Conservation (phyloP, 2,329 filamentous ascomycete species). For the Myrmaecium sp. region DNA sequence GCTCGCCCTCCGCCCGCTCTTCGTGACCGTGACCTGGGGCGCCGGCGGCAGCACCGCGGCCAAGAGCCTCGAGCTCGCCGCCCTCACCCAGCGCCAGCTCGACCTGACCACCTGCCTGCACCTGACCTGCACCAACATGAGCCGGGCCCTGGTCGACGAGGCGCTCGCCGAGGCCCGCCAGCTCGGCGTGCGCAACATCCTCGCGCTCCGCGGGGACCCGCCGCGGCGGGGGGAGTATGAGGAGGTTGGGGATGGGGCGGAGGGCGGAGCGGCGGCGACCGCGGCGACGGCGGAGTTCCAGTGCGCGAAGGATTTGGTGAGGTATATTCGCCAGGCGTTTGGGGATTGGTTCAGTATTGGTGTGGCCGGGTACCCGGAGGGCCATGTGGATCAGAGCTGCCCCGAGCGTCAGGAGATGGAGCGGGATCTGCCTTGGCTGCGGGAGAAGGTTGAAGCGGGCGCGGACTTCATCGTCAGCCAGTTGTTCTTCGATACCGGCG, state of each 20-base stretch:
- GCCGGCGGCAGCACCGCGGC: conserved; percentile 81
- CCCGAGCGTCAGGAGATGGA: conserved; percentile 54
- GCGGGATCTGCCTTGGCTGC: conserved; percentile 66
- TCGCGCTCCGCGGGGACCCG: conserved; percentile 81
- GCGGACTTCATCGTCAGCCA: conserved; percentile 99
- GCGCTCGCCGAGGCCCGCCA: conserved; percentile 81
- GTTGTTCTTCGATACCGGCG: conserved; percentile 79
- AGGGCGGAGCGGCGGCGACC: conserved; percentile 42
- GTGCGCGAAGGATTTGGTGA: conserved; percentile 78
- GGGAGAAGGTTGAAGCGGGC: conserved; percentile 80
- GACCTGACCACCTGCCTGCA: conserved; percentile 90
- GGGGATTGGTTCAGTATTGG: conserved; percentile 95
- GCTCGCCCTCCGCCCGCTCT: conserved; percentile 73
- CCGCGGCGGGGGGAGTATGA: conserved; percentile 79
- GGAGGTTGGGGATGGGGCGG: conserved; percentile 21
- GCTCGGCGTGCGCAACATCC: conserved; percentile 81
- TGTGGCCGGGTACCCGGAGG: conserved; percentile 88
- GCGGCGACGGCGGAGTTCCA: conserved; percentile 61
- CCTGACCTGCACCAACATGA: conserved; percentile 97
- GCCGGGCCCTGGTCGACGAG: conserved; percentile 65
- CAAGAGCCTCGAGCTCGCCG: conserved; percentile 85
- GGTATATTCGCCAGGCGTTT: conserved; percentile 70
- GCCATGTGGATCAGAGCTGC: conserved; percentile 80
- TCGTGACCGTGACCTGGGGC: conserved; percentile 96
- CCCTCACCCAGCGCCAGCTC: conserved; percentile 84